A percentile compares a stretch with the other conserved stretches of the same genome.
These are phyloP conservation scores for Stemphylium beticola DNA, from an alignment of 2,329 filamentous ascomycete genomes.

Conservation along the genomic window DNA sequence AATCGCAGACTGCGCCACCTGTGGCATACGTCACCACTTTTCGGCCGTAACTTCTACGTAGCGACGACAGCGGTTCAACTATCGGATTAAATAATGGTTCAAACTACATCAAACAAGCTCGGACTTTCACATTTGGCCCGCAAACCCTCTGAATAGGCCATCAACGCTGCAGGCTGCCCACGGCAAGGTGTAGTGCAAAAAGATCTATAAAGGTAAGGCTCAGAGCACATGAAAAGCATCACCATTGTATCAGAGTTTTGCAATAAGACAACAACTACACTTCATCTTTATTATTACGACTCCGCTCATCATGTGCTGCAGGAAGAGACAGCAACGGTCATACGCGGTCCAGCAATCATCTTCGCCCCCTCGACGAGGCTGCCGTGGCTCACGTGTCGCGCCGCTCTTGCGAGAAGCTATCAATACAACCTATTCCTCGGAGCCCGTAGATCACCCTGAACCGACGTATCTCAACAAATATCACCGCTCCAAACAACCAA, in stretches of 20 bases:
- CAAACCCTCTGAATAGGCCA: not conserved
- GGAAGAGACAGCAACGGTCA: not conserved
- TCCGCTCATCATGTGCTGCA: slow-evolving; percentile 5
- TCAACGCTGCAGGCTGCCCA: not conserved
- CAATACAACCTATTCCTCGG: not conserved
- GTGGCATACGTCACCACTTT: slow-evolving; percentile 8
- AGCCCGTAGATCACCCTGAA: not conserved
- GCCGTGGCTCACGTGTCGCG: slow-evolving; percentile 1
- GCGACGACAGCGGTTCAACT: not conserved
- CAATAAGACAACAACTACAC: not conserved
- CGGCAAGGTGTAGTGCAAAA: not conserved
- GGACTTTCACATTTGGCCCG: not conserved
- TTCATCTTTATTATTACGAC: not conserved
- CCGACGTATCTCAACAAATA: slow-evolving; percentile 1
- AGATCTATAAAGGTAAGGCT: not conserved
- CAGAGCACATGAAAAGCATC: not conserved
- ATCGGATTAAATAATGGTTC: not conserved
- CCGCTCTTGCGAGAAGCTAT: too few species aligned
- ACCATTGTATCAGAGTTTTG: not conserved
- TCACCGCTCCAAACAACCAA: not conserved
- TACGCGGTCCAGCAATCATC: not conserved
- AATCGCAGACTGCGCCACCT: slow-evolving; percentile 1
- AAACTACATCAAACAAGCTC: not conserved
- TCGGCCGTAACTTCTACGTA: slow-evolving; percentile 1
- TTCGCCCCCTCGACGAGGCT: slow-evolving; percentile 5